Base-by-base conservation (phyloP, 2,329 filamentous ascomycete species). In the Clonostachys chloroleuca region DNA sequence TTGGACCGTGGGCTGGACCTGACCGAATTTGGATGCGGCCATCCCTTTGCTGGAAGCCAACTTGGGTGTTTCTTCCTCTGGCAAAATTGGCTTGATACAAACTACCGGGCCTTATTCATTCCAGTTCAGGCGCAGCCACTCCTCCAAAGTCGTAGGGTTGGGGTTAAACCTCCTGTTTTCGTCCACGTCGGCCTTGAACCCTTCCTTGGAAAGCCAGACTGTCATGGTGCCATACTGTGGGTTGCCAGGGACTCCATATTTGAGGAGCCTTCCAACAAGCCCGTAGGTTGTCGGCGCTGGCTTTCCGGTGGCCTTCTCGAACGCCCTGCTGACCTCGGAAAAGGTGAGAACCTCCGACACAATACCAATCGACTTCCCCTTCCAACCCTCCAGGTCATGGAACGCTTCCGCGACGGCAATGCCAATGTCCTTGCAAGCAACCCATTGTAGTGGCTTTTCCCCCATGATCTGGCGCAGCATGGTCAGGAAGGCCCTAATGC, bases 391-490 rank as follows among this genome's bases (percentile, higher is more conserved):
- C 1, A 66, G 59, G 3, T 61, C 44, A 5, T 66, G 47, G 42
- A 73, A 66, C 10, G 63, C 64, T 44, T 67, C 53, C 2, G 65
- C 64, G 10, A 61, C 69, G 42, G 70, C 69, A 47, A 58, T 60
- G 6, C 72, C 70, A 49, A 74, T 72, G 49, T 73, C 70, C 1
- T 49, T 54, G 0, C 61, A 65, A 6, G 68, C 58, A 5, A 73
- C 56, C 20, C 67, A 52, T 49, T 71, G 68, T 6, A 72, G 54
- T 10, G 24, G 24, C 24, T 9, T 30, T 30, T 30, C 24, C 24
- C 24, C 24, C 24, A 30, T 30, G 24, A 30, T 30, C 24, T 30
- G 24, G 24, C 9, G 24, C 24, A 30, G 24, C 24, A 30, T 62
- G 20, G 61, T 59, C 2, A 58, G 49, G 46, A 65, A 64, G 8